phyloP scores from a whole-genome alignment of 2,329 filamentous ascomycete species.

The Aspergillus japonicus region DNA sequence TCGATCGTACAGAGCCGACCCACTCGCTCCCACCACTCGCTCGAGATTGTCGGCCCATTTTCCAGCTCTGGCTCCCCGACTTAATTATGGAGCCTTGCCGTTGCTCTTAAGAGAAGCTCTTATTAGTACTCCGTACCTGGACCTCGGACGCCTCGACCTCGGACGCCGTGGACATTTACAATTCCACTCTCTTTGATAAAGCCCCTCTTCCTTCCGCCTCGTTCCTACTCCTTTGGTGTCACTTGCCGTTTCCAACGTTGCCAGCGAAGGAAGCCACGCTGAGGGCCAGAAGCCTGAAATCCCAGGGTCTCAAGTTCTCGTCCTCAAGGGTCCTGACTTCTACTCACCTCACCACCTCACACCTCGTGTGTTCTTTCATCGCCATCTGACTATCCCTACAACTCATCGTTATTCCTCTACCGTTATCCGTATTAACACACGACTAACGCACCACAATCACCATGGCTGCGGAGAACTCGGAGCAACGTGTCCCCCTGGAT shows the following conservation, averaged over 20 bases:
- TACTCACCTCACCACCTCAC: not conserved
- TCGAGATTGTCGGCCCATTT: not conserved
- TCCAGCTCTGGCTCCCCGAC: not conserved
- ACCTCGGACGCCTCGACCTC: not conserved
- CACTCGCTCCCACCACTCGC: not conserved
- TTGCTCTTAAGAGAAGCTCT: not conserved
- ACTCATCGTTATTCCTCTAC: not conserved
- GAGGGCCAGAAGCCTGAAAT: not conserved
- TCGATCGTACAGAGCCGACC: not conserved
- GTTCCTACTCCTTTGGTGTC: not conserved
- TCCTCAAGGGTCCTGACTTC: not conserved
- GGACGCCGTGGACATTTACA: too few relatives aligned
- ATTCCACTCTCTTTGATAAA: too few relatives aligned
- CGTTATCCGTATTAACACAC: not conserved
- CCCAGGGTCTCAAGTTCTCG: not conserved
- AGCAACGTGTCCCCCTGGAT: conserved; percentile 35
- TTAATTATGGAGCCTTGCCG: not conserved
- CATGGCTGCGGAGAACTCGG: conserved; percentile 24
- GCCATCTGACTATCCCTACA: not conserved
- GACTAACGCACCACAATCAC: not conserved
- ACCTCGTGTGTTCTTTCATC: not conserved
- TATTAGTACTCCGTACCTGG: not conserved
- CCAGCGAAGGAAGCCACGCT: not conserved
- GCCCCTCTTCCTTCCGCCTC: not conserved
- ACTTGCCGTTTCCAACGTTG: not conserved